Conservation (phyloP, 257 asterid genomes). For the Scutellaria baicalensis region DNA sequence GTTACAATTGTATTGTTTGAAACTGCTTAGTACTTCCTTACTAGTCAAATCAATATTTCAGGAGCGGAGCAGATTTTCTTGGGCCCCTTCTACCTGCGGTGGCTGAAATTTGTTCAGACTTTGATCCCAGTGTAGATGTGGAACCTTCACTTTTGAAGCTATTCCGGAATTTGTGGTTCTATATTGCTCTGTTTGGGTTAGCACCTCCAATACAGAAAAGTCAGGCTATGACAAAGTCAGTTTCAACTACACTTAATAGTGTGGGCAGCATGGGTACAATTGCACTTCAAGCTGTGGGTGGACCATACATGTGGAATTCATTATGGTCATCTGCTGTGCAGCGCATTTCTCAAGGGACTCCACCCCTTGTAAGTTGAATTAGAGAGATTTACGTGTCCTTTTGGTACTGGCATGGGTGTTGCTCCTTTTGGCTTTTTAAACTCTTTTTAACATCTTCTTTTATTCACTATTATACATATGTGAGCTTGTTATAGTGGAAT, state of each 20-base stretch:
- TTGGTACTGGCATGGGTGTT: not conserved
- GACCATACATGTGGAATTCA: conserved; percentile 91
- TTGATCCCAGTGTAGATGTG: conserved; percentile 73
- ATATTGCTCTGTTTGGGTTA: conserved; percentile 95
- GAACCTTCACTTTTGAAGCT: conserved; percentile 95
- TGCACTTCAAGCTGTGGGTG: conserved; percentile 91
- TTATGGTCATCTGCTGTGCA: conserved; percentile 92
- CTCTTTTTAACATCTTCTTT: not conserved
- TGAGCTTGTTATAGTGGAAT: not conserved
- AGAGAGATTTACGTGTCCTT: not conserved
- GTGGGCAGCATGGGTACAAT: conserved; percentile 65
- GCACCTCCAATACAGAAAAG: conserved; percentile 90
- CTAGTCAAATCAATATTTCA: conserved; percentile 32
- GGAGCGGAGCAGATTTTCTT: conserved; percentile 99
- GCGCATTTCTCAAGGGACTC: conserved; percentile 98
- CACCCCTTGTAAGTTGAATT: conserved; percentile 81
- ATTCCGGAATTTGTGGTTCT: conserved; percentile 98
- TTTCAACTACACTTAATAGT: conserved; percentile 71
- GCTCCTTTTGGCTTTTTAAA: not conserved
- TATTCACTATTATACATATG: not conserved
- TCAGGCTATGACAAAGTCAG: conserved; percentile 45
- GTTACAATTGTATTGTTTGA: conserved; percentile 13
- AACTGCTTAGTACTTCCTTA: conserved; percentile 20
- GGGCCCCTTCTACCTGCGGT: conserved; percentile 99
- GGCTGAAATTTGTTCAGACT: conserved; percentile 97